A percentile compares a stretch with the other conserved stretches of the same genome.
These are phyloP conservation scores for Phaeotremella fagi DNA, from an alignment of 768 basidiomycete genomes.

Conservation along the genomic window DNA sequence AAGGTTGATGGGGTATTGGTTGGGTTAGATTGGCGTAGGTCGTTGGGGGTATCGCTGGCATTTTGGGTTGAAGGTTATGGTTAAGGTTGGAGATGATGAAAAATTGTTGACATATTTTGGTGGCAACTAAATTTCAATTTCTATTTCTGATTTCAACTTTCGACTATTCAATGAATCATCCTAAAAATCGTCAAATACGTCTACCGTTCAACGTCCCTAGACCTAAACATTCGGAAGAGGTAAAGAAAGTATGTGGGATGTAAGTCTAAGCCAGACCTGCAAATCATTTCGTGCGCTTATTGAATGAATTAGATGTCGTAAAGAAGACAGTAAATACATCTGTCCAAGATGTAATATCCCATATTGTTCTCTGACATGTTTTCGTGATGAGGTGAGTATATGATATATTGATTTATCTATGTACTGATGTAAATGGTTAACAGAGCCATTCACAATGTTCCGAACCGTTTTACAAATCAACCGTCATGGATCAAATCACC, in stretches of 20 bases:
- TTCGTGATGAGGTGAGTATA: conserved; percentile 30
- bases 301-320: conserved; percentile 27
- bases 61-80: neutral
- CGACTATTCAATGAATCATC: conserved; percentile 21
- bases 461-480: conserved; percentile 37
- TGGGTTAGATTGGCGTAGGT: conserved; percentile 31
- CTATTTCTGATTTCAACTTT: conserved; percentile 7
- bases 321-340: conserved; percentile 35
- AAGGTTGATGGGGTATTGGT: conserved; percentile 23
- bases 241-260: conserved; percentile 34
- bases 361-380: conserved; percentile 34
- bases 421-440: conserved; percentile 7
- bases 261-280: conserved; percentile 15
- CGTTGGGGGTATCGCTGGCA: conserved; percentile 1
- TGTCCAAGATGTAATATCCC: conserved; percentile 43
- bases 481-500: conserved; percentile 39
- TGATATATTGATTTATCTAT: conserved; percentile 1
- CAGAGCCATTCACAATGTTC: conserved; percentile 38
- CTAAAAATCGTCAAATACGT: conserved; percentile 33
- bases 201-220: conserved; percentile 37
- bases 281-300: conserved; percentile 3
- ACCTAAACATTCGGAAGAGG: conserved; percentile 14
- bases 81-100: too few relatives aligned
- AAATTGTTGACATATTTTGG: too few relatives aligned
- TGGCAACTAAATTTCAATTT: too few relatives aligned